phyloP scores from a whole-genome alignment of 371 early-diverging fungal genomes.

The Apophysomyces elegans region DNA sequence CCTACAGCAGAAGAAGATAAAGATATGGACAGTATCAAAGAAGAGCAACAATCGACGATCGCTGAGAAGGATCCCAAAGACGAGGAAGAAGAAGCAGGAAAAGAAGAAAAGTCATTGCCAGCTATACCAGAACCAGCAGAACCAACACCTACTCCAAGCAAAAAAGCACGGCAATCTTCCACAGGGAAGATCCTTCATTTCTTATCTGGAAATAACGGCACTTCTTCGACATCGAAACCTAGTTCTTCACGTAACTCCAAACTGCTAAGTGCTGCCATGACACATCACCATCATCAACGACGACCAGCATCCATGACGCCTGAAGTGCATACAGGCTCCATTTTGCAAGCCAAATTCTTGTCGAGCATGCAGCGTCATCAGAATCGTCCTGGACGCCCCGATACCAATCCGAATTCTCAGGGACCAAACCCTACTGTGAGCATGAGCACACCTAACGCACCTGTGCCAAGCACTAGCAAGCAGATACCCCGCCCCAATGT shows the following conservation, averaged over 20 bases:
- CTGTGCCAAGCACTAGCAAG: constrained; percentile 38
- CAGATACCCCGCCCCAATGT: constrained; percentile 23
- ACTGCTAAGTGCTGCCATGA: background rate
- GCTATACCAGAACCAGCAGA: background rate
- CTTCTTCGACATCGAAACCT: constrained; percentile 22
- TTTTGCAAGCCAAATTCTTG: constrained; percentile 49
- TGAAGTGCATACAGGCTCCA: constrained; percentile 25
- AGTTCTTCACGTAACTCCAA: constrained; percentile 10
- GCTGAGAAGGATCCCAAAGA: too few relatives aligned
- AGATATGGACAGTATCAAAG: constrained; percentile 1
- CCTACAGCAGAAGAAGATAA: background rate
- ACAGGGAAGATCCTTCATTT: constrained; percentile 39
- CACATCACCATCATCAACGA: background rate
- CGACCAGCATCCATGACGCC: constrained; percentile 12
- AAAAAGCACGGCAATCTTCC: constrained; percentile 21
- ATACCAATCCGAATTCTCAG: background rate
- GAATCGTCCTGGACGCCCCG: constrained; percentile 2
- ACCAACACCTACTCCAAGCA: constrained; percentile 16
- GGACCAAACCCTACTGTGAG: constrained; percentile 15
- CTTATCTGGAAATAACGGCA: constrained; percentile 32
- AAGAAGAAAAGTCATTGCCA: background rate
- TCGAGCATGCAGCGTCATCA: constrained; percentile 41
- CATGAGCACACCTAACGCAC: constrained; percentile 31
- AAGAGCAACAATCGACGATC: background rate
- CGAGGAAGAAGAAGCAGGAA: background rate